Evolutionary conservation across 495 filamentous ascomycete species (phyloP).

Genomic region (Aspergillus indologenus): DNA sequence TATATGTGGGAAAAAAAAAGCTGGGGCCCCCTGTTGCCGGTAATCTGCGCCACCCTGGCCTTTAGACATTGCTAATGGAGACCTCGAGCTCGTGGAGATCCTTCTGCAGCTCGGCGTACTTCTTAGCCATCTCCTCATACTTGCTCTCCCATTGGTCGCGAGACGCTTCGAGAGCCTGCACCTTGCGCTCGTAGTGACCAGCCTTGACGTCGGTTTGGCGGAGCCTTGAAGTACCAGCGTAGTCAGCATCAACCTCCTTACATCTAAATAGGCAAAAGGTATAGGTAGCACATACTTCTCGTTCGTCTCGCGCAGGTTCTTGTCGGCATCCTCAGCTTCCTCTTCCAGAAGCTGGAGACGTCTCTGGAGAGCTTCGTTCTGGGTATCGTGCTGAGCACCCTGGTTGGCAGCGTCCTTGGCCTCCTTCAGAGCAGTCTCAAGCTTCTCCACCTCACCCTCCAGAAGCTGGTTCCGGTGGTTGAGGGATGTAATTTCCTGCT

Average conservation of each 20-base stretch:
- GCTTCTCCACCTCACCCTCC: conserved; percentile 87
- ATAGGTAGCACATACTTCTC: conserved; percentile 80
- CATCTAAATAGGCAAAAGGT: neutral
- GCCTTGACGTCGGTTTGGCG: conserved; percentile 98
- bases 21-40: conserved; percentile 32
- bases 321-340: conserved; percentile 93
- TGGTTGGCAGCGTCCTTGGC: conserved; percentile 74
- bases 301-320: conserved; percentile 91
- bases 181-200: conserved; percentile 98
- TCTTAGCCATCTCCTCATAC: conserved; percentile 94
- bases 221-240: conserved; percentile 56
- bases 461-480: conserved; percentile 85
- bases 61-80: conserved; percentile 89
- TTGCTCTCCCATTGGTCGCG: conserved; percentile 92
- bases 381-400: conserved; percentile 68
- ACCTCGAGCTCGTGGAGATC: conserved; percentile 84
- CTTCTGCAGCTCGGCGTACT: conserved; percentile 78
- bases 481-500: conserved; percentile 95
- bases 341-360: conserved; percentile 94
- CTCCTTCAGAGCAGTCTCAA: conserved; percentile 71
- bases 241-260: conserved; percentile 18
- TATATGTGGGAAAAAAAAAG: conserved; percentile 28
- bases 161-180: conserved; percentile 86
- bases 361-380: conserved; percentile 85
- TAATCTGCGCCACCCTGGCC: conserved; percentile 22